These are phyloP conservation scores for Spatholobus suberectus DNA, from an alignment of 306 rosid species.

Conservation along the genomic window DNA sequence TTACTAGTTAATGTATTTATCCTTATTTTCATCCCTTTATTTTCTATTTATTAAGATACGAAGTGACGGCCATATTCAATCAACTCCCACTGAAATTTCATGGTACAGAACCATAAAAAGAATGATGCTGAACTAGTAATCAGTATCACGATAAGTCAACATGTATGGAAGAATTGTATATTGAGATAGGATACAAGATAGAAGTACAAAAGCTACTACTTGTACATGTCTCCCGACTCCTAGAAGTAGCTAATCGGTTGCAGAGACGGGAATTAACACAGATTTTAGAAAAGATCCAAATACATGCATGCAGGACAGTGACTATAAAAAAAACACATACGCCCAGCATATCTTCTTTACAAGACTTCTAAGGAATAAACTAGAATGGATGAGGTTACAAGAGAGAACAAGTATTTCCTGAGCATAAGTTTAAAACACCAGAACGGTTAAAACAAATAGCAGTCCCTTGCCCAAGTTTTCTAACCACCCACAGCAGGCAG, in stretches of 20 bases:
- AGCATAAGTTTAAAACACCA: conserved; percentile 51
- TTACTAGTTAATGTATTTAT: not conserved
- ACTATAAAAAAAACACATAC: conserved; percentile 53
- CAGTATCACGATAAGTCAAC: not conserved
- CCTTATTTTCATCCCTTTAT: not conserved
- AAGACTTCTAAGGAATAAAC: conserved; percentile 16
- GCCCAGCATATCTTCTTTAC: conserved; percentile 44
- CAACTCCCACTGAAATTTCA: not conserved
- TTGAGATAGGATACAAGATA: conserved; percentile 12
- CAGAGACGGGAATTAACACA: conserved; percentile 40
- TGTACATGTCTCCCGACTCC: conserved; percentile 33
- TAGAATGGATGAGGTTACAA: conserved; percentile 35
- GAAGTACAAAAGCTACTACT: conserved; percentile 15
- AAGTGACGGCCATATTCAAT: not conserved
- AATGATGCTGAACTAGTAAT: conserved; percentile 1
- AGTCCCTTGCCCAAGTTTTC: conserved; percentile 24
- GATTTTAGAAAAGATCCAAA: conserved; percentile 43
- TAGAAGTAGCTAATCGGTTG: conserved; percentile 35
- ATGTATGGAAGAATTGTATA: conserved; percentile 13
- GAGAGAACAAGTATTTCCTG: conserved; percentile 35
- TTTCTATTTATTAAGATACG: not conserved
- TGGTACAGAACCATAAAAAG: not conserved
- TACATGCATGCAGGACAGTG: conserved; percentile 67
- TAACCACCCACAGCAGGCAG: conserved; percentile 70
- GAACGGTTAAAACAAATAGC: conserved; percentile 29